phyloP scores from a whole-genome alignment of 352 stramenopile genomes.

The Globisporangium sylvaticum region DNA sequence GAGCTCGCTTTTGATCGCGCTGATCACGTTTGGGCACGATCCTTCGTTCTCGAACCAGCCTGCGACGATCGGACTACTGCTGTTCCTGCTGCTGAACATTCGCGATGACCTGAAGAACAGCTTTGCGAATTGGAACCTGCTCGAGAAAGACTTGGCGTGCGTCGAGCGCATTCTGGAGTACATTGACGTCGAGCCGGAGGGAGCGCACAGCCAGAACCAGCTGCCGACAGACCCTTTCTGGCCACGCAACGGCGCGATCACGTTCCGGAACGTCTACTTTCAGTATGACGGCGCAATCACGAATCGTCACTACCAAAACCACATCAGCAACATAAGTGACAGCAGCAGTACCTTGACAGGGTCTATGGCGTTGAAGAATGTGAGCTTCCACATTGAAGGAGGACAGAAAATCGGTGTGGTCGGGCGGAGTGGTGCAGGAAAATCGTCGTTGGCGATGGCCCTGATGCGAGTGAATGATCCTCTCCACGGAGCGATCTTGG shows the following conservation, averaged over 20 bases:
- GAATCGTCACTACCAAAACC: constrained; percentile 25
- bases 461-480: constrained; percentile 44
- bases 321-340: background rate
- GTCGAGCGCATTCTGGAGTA: constrained; percentile 43
- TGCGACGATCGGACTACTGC: constrained; percentile 31
- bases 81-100: constrained; percentile 45
- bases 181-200: constrained; percentile 17
- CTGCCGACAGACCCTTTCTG: constrained; percentile 23
- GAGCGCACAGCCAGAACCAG: background rate
- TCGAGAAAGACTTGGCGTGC: constrained; percentile 28
- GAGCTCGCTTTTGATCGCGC: constrained; percentile 30
- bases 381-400: constrained; percentile 38
- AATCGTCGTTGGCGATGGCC: constrained; percentile 55
- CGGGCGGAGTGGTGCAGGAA: constrained; percentile 57
- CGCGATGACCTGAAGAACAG: constrained; percentile 16
- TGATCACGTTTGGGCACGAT: constrained; percentile 30
- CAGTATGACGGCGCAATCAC: constrained; percentile 11
- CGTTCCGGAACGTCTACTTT: constrained; percentile 36
- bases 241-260: constrained; percentile 24
- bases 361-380: constrained; percentile 37
- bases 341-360: background rate
- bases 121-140: constrained; percentile 31
- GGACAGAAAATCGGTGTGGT: constrained; percentile 60
- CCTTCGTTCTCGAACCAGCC: constrained; percentile 7
- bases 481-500: constrained; percentile 61